Percentiles rank a stretch among this genome's conserved stretches.
Conservation (phyloP, 1,284 basidiomycete genomes). For the Chalciporus piperatoides region DNA sequence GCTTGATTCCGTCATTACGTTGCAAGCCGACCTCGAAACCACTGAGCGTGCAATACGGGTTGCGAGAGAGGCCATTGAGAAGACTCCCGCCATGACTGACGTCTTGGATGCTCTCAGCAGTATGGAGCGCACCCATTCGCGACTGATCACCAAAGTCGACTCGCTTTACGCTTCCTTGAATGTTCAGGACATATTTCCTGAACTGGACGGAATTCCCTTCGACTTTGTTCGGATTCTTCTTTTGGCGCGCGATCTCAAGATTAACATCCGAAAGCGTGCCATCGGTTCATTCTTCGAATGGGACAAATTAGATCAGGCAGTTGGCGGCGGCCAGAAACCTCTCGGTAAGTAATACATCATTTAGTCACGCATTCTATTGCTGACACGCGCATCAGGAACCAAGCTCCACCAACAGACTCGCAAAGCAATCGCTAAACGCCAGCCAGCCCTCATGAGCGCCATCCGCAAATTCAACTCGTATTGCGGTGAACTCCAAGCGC, state of each 20-base stretch:
- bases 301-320: constrained; percentile 37
- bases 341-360: constrained; percentile 24
- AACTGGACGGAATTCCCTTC: constrained; percentile 27
- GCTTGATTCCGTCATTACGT: constrained; percentile 32
- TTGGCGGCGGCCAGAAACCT: constrained; percentile 30
- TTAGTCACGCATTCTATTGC: too few relatives aligned
- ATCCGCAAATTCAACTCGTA: constrained; percentile 11
- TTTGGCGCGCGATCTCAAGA: constrained; percentile 37
- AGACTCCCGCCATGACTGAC: background rate
- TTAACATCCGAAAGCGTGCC: constrained; percentile 36
- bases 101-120: constrained; percentile 13
- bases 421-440: constrained; percentile 6
- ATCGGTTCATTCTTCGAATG: constrained; percentile 39
- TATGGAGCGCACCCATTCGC: constrained; percentile 19
- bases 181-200: constrained; percentile 32
- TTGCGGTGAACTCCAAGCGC: background rate
- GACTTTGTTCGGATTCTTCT: constrained; percentile 35
- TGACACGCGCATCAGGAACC: background rate
- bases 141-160: constrained; percentile 27
- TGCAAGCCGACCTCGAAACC: constrained; percentile 35
- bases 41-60: constrained; percentile 25
- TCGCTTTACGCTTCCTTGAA: constrained; percentile 37
- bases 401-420: constrained; percentile 11
- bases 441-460: constrained; percentile 8
- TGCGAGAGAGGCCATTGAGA: constrained; percentile 7